phyloP scores from a whole-genome alignment of 345 rosid species.

The Citrus trifoliata region DNA sequence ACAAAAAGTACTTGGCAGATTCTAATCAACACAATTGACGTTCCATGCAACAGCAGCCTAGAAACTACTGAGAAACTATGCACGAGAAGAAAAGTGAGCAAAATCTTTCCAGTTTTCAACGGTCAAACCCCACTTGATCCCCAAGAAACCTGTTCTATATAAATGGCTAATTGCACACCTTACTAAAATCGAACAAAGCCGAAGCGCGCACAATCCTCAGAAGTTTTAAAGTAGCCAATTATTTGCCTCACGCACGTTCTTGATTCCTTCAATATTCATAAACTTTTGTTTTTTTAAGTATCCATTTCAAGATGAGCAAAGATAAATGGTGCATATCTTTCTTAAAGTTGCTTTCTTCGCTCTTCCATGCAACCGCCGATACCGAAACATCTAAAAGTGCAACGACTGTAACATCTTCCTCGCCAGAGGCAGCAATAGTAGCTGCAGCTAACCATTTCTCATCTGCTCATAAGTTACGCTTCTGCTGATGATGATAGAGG shows the following conservation, averaged over 20 bases:
- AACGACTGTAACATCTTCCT: not conserved
- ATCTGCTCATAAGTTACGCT: slow-evolving; percentile 18
- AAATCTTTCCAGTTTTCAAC: not conserved
- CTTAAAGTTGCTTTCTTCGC: not conserved
- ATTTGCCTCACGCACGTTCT: too few relatives aligned
- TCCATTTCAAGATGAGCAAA: slow-evolving; percentile 13
- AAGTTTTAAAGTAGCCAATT: too few relatives aligned
- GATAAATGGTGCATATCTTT: not conserved
- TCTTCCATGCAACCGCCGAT: not conserved
- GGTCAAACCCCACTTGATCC: not conserved
- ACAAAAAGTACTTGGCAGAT: not conserved
- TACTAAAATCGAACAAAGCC: not conserved
- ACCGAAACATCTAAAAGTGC: not conserved
- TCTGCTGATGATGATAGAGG: not conserved
- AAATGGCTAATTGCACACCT: not conserved
- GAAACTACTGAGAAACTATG: not conserved
- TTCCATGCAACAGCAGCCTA: not conserved
- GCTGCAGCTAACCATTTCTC: slow-evolving; percentile 52
- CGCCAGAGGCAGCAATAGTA: slow-evolving; percentile 24
- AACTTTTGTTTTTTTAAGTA: not conserved
- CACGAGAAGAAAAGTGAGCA: too few relatives aligned
- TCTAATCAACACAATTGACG: not conserved
- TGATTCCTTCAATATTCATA: not conserved
- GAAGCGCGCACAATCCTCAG: too few relatives aligned
- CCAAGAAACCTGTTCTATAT: not conserved